A percentile compares a stretch with the other conserved stretches of the same genome.
Evolutionary conservation across 176 grass and related monocot genomes (phyloP).

Genomic region (Hordeum marinum): DNA sequence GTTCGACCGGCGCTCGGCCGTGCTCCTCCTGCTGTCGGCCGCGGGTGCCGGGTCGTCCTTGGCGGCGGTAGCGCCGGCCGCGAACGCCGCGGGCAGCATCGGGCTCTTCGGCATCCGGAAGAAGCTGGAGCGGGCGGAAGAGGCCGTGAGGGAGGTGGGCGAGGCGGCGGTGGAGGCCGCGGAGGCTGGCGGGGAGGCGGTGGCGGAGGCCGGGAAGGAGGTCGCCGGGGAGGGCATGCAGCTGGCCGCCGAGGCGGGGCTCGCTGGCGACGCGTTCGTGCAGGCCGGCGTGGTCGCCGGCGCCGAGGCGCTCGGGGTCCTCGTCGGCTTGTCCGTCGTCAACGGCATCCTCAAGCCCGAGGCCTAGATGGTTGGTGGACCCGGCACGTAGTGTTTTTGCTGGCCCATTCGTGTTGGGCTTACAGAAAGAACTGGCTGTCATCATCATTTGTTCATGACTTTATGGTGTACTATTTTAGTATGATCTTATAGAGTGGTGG

Average conservation of each 20-base stretch:
- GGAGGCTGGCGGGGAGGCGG: conserved; percentile 40
- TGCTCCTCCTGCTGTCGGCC: conserved; percentile 57
- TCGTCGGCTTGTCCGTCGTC: conserved; percentile 68
- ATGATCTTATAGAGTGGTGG: background rate
- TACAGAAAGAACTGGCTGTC: background rate
- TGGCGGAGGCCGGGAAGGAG: conserved; percentile 28
- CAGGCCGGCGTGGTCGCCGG: conserved; percentile 77
- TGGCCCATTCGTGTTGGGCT: background rate
- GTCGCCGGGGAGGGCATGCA: conserved; percentile 41
- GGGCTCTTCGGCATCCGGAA: conserved; percentile 86
- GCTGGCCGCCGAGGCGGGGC: conserved; percentile 30
- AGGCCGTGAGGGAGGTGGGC: conserved; percentile 43
- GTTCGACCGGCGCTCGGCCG: conserved; percentile 45
- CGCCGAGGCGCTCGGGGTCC: conserved; percentile 71
- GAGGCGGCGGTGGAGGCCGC: conserved; percentile 53
- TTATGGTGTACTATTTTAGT: background rate
- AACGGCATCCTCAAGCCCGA: conserved; percentile 73
- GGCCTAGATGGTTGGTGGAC: conserved; percentile 1
- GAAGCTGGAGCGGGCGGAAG: conserved; percentile 60
- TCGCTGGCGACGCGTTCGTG: conserved; percentile 62
- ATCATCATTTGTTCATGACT: background rate
- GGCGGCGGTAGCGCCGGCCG: background rate
- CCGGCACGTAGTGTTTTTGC: background rate
- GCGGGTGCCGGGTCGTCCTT: background rate
- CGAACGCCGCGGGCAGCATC: conserved; percentile 53